phyloP scores from a whole-genome alignment of 148 eudicot species.

The Suaeda aralocaspica region DNA sequence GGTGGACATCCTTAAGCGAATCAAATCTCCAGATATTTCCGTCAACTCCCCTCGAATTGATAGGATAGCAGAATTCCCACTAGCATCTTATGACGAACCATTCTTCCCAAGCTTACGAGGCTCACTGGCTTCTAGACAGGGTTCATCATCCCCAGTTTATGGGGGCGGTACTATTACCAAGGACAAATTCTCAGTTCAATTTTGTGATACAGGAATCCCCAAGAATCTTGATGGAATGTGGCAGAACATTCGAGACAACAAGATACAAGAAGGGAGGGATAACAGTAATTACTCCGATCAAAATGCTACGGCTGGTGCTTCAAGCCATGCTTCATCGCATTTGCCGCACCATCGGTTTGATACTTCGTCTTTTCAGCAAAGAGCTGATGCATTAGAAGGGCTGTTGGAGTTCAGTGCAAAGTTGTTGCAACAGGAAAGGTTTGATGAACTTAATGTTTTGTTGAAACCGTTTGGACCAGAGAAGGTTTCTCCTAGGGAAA shows the following conservation, averaged over 20 bases:
- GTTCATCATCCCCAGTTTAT: slow-evolving; percentile 49
- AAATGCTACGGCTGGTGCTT: slow-evolving; percentile 83
- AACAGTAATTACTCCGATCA: slow-evolving; percentile 60
- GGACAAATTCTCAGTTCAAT: slow-evolving; percentile 73
- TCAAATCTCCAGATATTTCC: slow-evolving; percentile 80
- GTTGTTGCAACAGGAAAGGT: slow-evolving; percentile 65
- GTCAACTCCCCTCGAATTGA: slow-evolving; percentile 83
- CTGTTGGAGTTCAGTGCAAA: slow-evolving; percentile 94
- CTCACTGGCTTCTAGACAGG: slow-evolving; percentile 56
- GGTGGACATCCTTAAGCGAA: slow-evolving; percentile 33
- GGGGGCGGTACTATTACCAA: slow-evolving; percentile 61
- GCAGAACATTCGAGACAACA: slow-evolving; percentile 34
- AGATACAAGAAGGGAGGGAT: slow-evolving; percentile 27
- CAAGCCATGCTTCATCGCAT: slow-evolving; percentile 74
- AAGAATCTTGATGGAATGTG: slow-evolving; percentile 36
- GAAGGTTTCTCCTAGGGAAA: slow-evolving; percentile 93
- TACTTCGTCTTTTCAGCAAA: slow-evolving; percentile 67
- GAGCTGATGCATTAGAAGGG: slow-evolving; percentile 93
- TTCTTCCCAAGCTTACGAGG: slow-evolving; percentile 43
- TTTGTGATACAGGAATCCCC: slow-evolving; percentile 37
- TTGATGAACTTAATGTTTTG: slow-evolving; percentile 77
- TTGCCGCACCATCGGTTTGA: slow-evolving; percentile 50
- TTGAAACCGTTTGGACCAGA: slow-evolving; percentile 89
- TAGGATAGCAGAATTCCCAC: slow-evolving; percentile 71
- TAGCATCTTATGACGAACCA: slow-evolving; percentile 61